These are phyloP conservation scores for Blastocystis sp. DNA, from an alignment of 352 stramenopile genomes.

Conservation along the genomic window DNA sequence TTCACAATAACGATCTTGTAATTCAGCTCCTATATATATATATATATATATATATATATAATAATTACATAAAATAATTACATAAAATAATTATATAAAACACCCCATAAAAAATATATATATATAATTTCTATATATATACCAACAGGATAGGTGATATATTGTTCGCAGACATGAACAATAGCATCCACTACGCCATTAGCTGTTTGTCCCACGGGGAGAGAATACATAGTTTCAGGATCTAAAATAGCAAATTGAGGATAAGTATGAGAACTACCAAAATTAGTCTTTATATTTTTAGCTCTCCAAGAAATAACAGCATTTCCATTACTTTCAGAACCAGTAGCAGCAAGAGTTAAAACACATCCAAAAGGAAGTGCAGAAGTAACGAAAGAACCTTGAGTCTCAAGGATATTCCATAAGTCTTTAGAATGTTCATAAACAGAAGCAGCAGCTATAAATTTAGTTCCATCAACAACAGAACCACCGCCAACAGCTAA, in stretches of 20 bases:
- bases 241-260: conserved; percentile 35
- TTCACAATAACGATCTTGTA: conserved; percentile 30
- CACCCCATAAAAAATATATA: too few relatives aligned
- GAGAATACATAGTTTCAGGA: conserved; percentile 28
- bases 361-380: conserved; percentile 33
- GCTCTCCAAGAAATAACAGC: conserved; percentile 16
- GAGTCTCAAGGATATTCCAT: conserved; percentile 28
- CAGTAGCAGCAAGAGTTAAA: conserved; percentile 29
- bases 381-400: conserved; percentile 5
- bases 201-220: conserved; percentile 20
- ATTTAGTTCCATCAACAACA: conserved; percentile 30
- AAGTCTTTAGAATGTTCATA: conserved; percentile 9
- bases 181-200: conserved; percentile 33
- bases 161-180: conserved; percentile 35
- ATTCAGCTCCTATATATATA: too few relatives aligned
- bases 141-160: too few relatives aligned
- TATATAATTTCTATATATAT: too few relatives aligned
- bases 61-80: too few relatives aligned
- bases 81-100: too few relatives aligned
- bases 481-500: conserved; percentile 33
- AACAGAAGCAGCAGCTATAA: conserved; percentile 29
- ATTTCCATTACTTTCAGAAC: conserved; percentile 30
- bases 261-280: conserved; percentile 12
- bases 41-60: too few relatives aligned
- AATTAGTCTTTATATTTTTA: conserved; percentile 7